phyloP scores from a whole-genome alignment of 257 asterid genomes.

The Solanum chmielewskii region DNA sequence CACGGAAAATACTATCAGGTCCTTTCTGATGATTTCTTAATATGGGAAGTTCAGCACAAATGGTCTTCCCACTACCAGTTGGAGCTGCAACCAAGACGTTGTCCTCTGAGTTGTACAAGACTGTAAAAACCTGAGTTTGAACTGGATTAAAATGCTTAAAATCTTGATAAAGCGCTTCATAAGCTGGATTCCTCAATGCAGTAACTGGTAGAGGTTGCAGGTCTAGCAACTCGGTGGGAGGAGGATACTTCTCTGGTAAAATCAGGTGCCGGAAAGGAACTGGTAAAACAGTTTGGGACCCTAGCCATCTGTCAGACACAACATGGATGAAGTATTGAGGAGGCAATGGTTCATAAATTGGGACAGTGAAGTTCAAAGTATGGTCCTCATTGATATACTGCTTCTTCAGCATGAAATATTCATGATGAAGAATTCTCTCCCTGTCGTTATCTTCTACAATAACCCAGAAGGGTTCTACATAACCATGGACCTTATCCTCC shows the following conservation, averaged over 20 bases:
- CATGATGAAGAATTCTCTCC: slow-evolving; percentile 27
- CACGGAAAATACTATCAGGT: slow-evolving; percentile 14
- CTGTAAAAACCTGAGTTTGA: slow-evolving; percentile 32
- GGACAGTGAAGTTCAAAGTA: slow-evolving; percentile 21
- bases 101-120: slow-evolving; percentile 9
- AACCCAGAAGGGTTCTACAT: slow-evolving; percentile 35
- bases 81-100: slow-evolving; percentile 33
- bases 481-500: slow-evolving; percentile 35
- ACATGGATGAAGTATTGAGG: slow-evolving; percentile 30
- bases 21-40: slow-evolving; percentile 25
- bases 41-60: slow-evolving; percentile 28
- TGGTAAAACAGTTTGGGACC: slow-evolving; percentile 23
- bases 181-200: slow-evolving; percentile 20
- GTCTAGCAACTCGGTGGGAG: slow-evolving; percentile 30
- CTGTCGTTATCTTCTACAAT: slow-evolving; percentile 33
- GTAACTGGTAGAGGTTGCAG: slow-evolving; percentile 33
- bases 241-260: slow-evolving; percentile 29
- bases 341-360: slow-evolving; percentile 27
- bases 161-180: slow-evolving; percentile 20
- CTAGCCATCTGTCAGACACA: slow-evolving; percentile 32
- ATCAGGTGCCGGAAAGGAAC: slow-evolving; percentile 29
- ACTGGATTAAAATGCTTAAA: slow-evolving; percentile 35
- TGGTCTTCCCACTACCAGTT: slow-evolving; percentile 34
- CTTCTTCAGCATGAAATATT: slow-evolving; percentile 29
- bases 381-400: slow-evolving; percentile 26